Base-by-base conservation (phyloP, 2,329 filamentous ascomycete species). In the Colletotrichum higginsianum region DNA sequence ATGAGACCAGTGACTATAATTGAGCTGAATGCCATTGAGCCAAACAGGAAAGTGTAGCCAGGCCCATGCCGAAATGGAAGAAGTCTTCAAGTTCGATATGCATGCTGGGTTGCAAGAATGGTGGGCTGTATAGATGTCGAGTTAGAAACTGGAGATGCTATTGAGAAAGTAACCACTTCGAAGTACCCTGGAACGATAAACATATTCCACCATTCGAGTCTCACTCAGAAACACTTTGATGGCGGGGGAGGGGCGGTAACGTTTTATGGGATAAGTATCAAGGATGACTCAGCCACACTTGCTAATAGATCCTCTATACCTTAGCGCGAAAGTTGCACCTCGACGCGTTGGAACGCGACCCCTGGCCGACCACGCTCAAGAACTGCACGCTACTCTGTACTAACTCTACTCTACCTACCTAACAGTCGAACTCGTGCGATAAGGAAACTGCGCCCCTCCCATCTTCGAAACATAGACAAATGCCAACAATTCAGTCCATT, bases 401-500 rank as follows among this genome's bases (percentile, higher is more conserved):
- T 38, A 38, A 38, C 35, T 38, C 35, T 38, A 11, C 8, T 11
- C 35, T 38, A 11, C 35, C 35, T 38, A 38, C 35, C 35, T 11
- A 38, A 6, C 60, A 18, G 52, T 67, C 57, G 50, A 71, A 53
- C 26, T 52, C 57, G 16, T 61, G 55, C 55, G 60, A 68, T 21
- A 68, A 46, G 46, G 46, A 8, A 55, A 70, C 50, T 21, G 40
- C 68, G 42, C 49, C 49, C 57, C 35, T 46, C 62, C 46, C 40
- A 30, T 46, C 49, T 38, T 52, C 49, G 16, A 55, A 47, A 23
- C 57, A 53, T 42, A 38, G 40, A 47, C 68, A 58, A 44, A 64
- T 60, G 66, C 42, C 52, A 60, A 44, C 66, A 52, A 42, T 16
- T n/a, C 55, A 65, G 13, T 58, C 62, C 71, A 65, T 77, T 83